phyloP scores from a whole-genome alignment of 2,329 filamentous ascomycete species.

The Cladosporium austrohemisphaericum region DNA sequence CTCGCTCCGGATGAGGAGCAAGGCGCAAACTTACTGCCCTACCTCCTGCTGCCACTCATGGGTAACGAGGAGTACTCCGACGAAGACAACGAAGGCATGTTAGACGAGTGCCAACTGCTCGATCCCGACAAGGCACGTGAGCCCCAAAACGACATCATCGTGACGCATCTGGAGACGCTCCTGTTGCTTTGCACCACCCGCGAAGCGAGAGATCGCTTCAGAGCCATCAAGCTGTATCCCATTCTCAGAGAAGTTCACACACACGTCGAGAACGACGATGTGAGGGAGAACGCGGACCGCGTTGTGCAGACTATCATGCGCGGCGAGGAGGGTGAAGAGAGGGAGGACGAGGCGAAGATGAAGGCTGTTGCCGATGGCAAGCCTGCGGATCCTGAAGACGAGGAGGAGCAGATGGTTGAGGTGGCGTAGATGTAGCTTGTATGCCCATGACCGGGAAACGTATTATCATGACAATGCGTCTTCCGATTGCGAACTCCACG shows the following conservation, averaged over 20 bases:
- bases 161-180: constrained; percentile 85
- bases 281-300: constrained; percentile 80
- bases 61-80: constrained; percentile 84
- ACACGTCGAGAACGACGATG: constrained; percentile 70
- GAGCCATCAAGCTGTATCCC: constrained; percentile 78
- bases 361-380: constrained; percentile 37
- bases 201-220: constrained; percentile 69
- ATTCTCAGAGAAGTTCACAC: constrained; percentile 83
- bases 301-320: constrained; percentile 85
- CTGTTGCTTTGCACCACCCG: constrained; percentile 76
- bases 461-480: too few species aligned
- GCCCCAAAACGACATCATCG: constrained; percentile 68
- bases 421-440: constrained; percentile 19
- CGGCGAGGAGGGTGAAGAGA: constrained; percentile 63
- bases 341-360: constrained; percentile 37
- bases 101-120: constrained; percentile 83
- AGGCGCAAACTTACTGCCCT: constrained; percentile 78
- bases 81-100: constrained; percentile 81
- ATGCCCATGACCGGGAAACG: too few species aligned
- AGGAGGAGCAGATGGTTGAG: constrained; percentile 42
- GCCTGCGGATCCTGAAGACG: constrained; percentile 33
- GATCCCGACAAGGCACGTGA: constrained; percentile 88
- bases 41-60: constrained; percentile 81
- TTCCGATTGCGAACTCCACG: too few species aligned
- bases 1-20: constrained; percentile 57